Conservation (phyloP, 1,139 yeast species). For the Candida tetrigidarum region DNA sequence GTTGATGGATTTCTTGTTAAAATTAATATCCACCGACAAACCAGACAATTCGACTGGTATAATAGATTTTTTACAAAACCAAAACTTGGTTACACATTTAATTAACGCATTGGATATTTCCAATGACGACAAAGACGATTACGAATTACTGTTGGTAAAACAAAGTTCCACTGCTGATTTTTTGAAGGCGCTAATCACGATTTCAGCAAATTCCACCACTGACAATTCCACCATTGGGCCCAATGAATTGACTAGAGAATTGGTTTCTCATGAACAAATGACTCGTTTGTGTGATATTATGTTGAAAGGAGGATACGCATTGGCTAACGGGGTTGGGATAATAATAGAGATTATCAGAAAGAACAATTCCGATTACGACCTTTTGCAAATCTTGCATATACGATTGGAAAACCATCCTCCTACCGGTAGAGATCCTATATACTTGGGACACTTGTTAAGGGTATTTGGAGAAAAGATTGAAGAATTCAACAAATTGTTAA, state of each 20-base stretch:
- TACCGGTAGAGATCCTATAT: slow-evolving; percentile 91
- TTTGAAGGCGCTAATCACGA: slow-evolving; percentile 51
- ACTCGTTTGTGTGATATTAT: slow-evolving; percentile 74
- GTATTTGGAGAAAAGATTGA: slow-evolving; percentile 80
- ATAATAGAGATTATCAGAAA: slow-evolving; percentile 94
- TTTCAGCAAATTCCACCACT: slow-evolving; percentile 74
- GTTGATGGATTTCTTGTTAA: slow-evolving; percentile 79
- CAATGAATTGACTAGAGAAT: slow-evolving; percentile 88
- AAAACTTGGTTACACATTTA: slow-evolving; percentile 61
- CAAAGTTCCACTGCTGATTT: slow-evolving; percentile 54
- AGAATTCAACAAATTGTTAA: slow-evolving; percentile 53
- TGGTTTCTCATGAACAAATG: slow-evolving; percentile 74
- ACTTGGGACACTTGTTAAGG: slow-evolving; percentile 82
- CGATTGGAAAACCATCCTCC: slow-evolving; percentile 95
- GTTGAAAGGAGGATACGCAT: slow-evolving; percentile 90
- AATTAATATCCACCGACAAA: slow-evolving; percentile 78
- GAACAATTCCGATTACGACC: slow-evolving; percentile 94
- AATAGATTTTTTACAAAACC: slow-evolving; percentile 69
- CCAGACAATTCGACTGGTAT: slow-evolving; percentile 80
- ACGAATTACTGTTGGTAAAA: slow-evolving; percentile 49
- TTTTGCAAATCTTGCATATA: slow-evolving; percentile 83
- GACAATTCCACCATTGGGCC: slow-evolving; percentile 94
- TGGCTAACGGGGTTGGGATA: slow-evolving; percentile 95
- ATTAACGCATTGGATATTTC: slow-evolving; percentile 56
- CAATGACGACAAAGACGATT: slow-evolving; percentile 22